Evolutionary conservation across 2,329 filamentous ascomycete genomes (phyloP), one percentile per base, ranked within the genome.

Genomic region (Phaeosphaeriaceae sp.): DNA sequence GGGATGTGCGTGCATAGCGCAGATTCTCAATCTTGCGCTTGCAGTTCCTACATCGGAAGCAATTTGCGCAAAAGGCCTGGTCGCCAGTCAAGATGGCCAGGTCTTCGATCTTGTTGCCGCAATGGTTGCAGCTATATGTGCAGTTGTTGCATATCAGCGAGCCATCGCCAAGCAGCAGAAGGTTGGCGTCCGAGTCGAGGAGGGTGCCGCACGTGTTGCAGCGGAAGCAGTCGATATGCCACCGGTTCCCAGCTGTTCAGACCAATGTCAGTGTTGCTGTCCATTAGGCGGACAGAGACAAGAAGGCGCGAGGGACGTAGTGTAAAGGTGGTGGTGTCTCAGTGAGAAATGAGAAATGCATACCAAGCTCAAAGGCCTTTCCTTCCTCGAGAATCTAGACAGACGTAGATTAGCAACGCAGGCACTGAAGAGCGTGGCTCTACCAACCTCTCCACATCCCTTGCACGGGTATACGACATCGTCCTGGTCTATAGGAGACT

Each of bases 91-190:
- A 81, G 73, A 99, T 99, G 57, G 94, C 94, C 55, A 97, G 81
- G 72, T 99, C 94, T 73, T 99, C 94, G 61, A 99, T 99, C 80
- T 99, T 99, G 79, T 96, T 93, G 50, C 87, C 87, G 76, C 94
- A 99, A 45, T 92, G 92, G 74, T 87, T 96, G 80, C 94, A 99
- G 81, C 92, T 97, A 75, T 99, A 99, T 45, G 94, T 97, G 79
- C 94, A 99, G 76, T 97, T 96, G 79, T 96, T 97, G 82, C 94
- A 99, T 64, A 99, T 97, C 60, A 99, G 85, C 15, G 93, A 97
- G 60, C 94, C 94, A 77, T 99, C 94, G 72, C 94, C 94, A 56
- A 99, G 89, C 20, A 99, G 88, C 42, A 99, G 87, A 41, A 99
- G 87, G 76, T 97, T 97, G 65, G 94, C 94, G 72, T 99, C 93